A percentile compares a stretch with the other conserved stretches of the same genome.
Conservation (phyloP, 805 yeast genomes). For the Peterozyma xylosa region DNA sequence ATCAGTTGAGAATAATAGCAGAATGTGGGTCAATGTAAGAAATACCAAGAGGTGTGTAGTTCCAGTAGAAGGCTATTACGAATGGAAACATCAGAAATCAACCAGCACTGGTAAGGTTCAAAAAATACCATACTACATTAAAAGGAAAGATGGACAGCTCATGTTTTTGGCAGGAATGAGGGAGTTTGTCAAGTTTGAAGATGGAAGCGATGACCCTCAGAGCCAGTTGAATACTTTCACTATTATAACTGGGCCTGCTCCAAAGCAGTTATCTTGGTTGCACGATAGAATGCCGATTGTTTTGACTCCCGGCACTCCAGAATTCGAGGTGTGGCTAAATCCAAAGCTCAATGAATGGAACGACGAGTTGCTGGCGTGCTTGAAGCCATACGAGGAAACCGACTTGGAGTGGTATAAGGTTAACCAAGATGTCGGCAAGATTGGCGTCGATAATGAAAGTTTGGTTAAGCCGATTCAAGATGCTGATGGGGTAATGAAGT, state of each 20-base stretch:
- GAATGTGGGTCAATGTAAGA: conserved; percentile 51
- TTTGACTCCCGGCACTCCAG: conserved; percentile 47
- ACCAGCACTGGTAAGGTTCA: conserved; percentile 16
- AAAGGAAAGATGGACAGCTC: conserved; percentile 41
- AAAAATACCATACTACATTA: conserved; percentile 62
- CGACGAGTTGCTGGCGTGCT: conserved; percentile 27
- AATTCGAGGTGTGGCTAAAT: conserved; percentile 60
- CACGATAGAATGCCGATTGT: conserved; percentile 78
- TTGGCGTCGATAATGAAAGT: conserved; percentile 35
- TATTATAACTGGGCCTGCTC: conserved; percentile 69
- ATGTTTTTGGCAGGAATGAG: conserved; percentile 63
- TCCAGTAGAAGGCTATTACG: conserved; percentile 80
- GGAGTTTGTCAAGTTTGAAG: conserved; percentile 8
- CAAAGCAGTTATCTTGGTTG: conserved; percentile 53
- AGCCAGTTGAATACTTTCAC: conserved; percentile 43
- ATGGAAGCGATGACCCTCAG: conserved; percentile 15
- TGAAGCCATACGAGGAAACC: conserved; percentile 29
- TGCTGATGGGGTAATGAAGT: background rate
- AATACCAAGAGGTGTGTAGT: conserved; percentile 58
- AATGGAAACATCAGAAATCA: conserved; percentile 46
- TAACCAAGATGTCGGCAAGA: conserved; percentile 56
- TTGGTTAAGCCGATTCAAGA: conserved; percentile 23
- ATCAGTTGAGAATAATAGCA: conserved; percentile 36
- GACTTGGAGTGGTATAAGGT: conserved; percentile 51
- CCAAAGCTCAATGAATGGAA: conserved; percentile 28